Percentiles rank a stretch among this genome's conserved stretches.
phyloP scores from a whole-genome alignment of 2,329 filamentous ascomycete genomes.

The Claviceps paspali region DNA sequence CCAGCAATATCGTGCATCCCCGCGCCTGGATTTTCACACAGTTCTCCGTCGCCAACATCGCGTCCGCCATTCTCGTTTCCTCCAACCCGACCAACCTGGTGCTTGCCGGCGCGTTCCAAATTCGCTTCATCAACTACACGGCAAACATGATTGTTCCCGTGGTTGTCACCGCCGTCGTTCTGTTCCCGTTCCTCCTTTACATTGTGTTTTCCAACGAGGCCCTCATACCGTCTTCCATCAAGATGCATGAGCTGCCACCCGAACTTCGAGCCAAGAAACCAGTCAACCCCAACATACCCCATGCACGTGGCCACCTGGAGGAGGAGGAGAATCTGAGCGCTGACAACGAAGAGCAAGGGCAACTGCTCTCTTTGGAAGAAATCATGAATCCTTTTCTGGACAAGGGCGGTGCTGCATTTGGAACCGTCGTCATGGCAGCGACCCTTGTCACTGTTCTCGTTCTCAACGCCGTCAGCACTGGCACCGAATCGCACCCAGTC shows the following conservation, averaged over 20 bases:
- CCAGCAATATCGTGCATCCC: constrained; percentile 55
- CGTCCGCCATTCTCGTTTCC: constrained; percentile 60
- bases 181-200: constrained; percentile 57
- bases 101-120: constrained; percentile 54
- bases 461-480: constrained; percentile 45
- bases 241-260: constrained; percentile 51
- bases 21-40: constrained; percentile 60
- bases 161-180: constrained; percentile 47
- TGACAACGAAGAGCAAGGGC: constrained; percentile 32
- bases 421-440: constrained; percentile 48
- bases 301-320: constrained; percentile 39
- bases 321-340: constrained; percentile 29
- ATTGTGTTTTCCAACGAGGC: constrained; percentile 49
- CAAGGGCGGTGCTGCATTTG: constrained; percentile 48
- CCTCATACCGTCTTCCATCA: constrained; percentile 49
- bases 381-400: constrained; percentile 65
- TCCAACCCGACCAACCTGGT: constrained; percentile 68
- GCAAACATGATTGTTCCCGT: constrained; percentile 67
- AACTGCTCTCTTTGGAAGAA: constrained; percentile 49
- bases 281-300: constrained; percentile 58
- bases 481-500: constrained; percentile 37
- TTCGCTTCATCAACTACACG: constrained; percentile 59
- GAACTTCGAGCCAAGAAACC: constrained; percentile 39
- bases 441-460: constrained; percentile 51
- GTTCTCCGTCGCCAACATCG: constrained; percentile 58